Evolutionary conservation across 2,329 filamentous ascomycete genomes (phyloP).

Genomic region (Penicillium sp.): DNA sequence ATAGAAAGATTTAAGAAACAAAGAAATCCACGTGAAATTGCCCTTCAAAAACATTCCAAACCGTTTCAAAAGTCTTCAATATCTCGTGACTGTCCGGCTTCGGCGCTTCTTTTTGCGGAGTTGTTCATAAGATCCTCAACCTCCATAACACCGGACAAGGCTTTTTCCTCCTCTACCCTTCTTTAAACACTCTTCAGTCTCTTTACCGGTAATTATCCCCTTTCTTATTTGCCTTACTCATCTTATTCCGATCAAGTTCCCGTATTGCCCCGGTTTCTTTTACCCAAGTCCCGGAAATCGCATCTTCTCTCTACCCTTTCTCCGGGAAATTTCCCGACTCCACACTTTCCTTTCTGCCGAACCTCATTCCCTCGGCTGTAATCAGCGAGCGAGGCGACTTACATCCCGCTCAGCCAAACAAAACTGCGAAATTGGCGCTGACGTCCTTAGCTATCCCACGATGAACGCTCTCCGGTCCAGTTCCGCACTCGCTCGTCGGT

Average conservation of each 20-base stretch:
- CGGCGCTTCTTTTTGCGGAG: slow-evolving; percentile 25
- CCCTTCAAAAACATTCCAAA: neutral
- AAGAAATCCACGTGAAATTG: neutral
- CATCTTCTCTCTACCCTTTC: slow-evolving; percentile 3
- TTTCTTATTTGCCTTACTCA: slow-evolving; percentile 11
- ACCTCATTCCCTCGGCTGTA: slow-evolving; percentile 36
- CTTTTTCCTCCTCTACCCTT: slow-evolving; percentile 24
- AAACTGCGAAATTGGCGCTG: slow-evolving; percentile 17
- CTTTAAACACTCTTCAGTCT: slow-evolving; percentile 3
- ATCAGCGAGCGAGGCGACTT: slow-evolving; percentile 9
- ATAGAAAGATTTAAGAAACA: slow-evolving; percentile 6
- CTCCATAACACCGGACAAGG: slow-evolving; percentile 24
- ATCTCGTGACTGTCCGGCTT: slow-evolving; percentile 31
- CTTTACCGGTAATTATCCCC: slow-evolving; percentile 21
- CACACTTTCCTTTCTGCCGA: slow-evolving; percentile 40
- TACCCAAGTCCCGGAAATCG: slow-evolving; percentile 7
- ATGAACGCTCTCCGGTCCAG: slow-evolving; percentile 41
- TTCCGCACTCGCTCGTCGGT: slow-evolving; percentile 42
- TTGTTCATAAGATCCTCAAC: slow-evolving; percentile 10
- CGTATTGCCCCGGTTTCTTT: slow-evolving; percentile 18
- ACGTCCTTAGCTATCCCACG: slow-evolving; percentile 19
- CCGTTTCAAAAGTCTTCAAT: neutral
- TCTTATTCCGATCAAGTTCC: slow-evolving; percentile 22
- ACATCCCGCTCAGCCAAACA: slow-evolving; percentile 22
- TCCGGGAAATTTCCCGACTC: slow-evolving; percentile 22